These are phyloP conservation scores for Amanita subjunquillea DNA, from an alignment of 768 basidiomycete species.

Conservation along the genomic window DNA sequence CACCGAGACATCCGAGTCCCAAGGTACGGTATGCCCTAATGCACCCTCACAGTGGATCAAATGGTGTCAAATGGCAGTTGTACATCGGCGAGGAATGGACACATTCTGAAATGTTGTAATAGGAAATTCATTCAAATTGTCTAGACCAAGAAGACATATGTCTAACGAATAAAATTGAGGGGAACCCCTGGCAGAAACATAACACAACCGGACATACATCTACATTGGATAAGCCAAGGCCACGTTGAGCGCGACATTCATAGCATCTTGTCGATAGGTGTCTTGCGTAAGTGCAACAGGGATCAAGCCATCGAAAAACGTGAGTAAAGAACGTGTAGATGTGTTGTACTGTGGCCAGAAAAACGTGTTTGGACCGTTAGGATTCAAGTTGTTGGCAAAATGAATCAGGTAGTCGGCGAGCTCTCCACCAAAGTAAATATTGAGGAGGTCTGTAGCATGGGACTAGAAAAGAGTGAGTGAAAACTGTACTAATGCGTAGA, in stretches of 20 bases:
- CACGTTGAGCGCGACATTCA: constrained; percentile 13
- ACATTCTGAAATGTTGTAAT: too few species aligned
- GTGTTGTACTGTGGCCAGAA: constrained; percentile 22
- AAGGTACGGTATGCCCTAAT: too few species aligned
- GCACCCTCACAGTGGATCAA: too few species aligned
- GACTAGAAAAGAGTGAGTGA: constrained; percentile 14
- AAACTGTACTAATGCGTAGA: constrained; percentile 8
- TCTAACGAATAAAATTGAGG: too few species aligned
- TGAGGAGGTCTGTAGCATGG: constrained; percentile 27
- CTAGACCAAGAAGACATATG: too few species aligned
- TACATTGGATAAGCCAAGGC: not conserved
- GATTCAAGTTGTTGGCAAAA: constrained; percentile 28
- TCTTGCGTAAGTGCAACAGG: constrained; percentile 15
- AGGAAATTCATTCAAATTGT: too few species aligned
- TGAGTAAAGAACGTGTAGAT: constrained; percentile 13
- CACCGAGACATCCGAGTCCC: too few species aligned
- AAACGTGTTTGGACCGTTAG: constrained; percentile 21
- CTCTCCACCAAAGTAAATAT: constrained; percentile 24
- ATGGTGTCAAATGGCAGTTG: too few species aligned
- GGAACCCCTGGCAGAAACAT: too few species aligned
- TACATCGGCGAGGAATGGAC: too few species aligned
- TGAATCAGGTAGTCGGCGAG: constrained; percentile 31
- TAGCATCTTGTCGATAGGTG: constrained; percentile 19
- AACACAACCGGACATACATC: too few species aligned
- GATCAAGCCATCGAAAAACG: constrained; percentile 12